Evolutionary conservation across 768 basidiomycete genomes (phyloP).

Genomic region (Mycena galopus): DNA sequence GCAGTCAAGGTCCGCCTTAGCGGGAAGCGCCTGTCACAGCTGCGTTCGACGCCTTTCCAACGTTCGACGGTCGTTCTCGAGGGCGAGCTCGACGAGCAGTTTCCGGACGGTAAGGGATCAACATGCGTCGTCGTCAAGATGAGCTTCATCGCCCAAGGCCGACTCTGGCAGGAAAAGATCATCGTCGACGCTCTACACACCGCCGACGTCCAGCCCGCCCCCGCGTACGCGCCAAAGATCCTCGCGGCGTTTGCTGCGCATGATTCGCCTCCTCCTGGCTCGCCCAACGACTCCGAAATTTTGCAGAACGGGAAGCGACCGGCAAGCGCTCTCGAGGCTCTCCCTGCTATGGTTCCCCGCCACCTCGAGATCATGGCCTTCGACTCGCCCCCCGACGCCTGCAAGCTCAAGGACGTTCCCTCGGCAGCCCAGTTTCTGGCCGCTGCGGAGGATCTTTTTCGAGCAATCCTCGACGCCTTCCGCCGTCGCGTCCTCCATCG

Average conservation of each 20-base stretch:
- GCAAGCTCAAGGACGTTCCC: slow-evolving; percentile 6
- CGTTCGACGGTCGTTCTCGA: slow-evolving; percentile 27
- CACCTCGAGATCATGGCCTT: slow-evolving; percentile 28
- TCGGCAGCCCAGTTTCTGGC: slow-evolving; percentile 13
- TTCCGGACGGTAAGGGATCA: slow-evolving; percentile 7
- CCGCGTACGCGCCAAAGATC: slow-evolving; percentile 27
- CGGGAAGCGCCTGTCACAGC: slow-evolving; percentile 21
- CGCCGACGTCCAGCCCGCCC: neutral
- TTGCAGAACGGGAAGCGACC: neutral
- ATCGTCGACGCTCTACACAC: slow-evolving; percentile 21
- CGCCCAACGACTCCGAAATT: neutral
- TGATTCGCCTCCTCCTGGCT: slow-evolving; percentile 9
- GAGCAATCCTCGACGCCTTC: slow-evolving; percentile 20
- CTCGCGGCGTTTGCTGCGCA: slow-evolving; percentile 24
- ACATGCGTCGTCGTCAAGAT: slow-evolving; percentile 21
- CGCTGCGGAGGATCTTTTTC: slow-evolving; percentile 17
- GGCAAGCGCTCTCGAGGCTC: neutral
- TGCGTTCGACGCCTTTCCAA: slow-evolving; percentile 23
- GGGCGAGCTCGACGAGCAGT: slow-evolving; percentile 26
- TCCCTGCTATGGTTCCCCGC: slow-evolving; percentile 11
- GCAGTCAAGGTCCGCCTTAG: slow-evolving; percentile 11
- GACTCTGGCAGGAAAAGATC: slow-evolving; percentile 24
- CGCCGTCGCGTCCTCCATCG: slow-evolving; percentile 21
- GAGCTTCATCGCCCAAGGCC: slow-evolving; percentile 21
- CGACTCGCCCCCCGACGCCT: slow-evolving; percentile 12